Base-by-base conservation (phyloP, 139 green algal species). In the Raphidocelis subcapitata region DNA sequence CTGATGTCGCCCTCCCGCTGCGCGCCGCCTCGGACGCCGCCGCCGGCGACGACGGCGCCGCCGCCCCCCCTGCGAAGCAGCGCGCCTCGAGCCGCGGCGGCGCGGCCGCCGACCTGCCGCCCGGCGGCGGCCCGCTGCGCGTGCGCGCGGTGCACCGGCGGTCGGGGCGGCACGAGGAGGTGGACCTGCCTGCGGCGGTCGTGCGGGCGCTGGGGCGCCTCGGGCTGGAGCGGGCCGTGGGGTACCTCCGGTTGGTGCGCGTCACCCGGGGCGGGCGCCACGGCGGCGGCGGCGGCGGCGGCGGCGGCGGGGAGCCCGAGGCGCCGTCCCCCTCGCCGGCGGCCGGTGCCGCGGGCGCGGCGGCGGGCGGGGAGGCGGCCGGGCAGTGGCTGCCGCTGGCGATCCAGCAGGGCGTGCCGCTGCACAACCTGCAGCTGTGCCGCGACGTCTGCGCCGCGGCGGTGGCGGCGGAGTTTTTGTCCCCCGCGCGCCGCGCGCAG, bases 391-490 rank as follows among this genome's bases (percentile, higher is more conserved):
- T 94, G 67, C 92, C 92, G 0, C 76, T 97, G 68, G 67, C 72
- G 2, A 55, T 94, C 3, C 70, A 81, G 51, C 75, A 96, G 55
- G 92, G 92, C 23, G 62, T 97, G 46, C 92, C 92, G 14, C 84
- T 97, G 51, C 74, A 86, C 54, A 82, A 84, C 64, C 77, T 83
- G 52, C 28, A 51, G 16, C 83, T 97, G 47, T 97, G 92, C 76
- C 62, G 67, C 35, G 71, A 77, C 10, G 89, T 97, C 3, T 97
- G 91, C 74, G 41, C 60, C 37, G 67, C 62, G 15, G 82, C 89
- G 12, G 15, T n/a, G 37, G 64, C 46, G 1, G 62, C 61, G 3
- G 70, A 66, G 3, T 90, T 93, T 41, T 72, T 96, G 2, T 79
- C 81, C 8, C 33, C 67, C 3, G 65, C 77, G 3, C 64, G 68